Base-by-base conservation (phyloP, 1,284 basidiomycete genomes). In the Tylopilus sp. region DNA sequence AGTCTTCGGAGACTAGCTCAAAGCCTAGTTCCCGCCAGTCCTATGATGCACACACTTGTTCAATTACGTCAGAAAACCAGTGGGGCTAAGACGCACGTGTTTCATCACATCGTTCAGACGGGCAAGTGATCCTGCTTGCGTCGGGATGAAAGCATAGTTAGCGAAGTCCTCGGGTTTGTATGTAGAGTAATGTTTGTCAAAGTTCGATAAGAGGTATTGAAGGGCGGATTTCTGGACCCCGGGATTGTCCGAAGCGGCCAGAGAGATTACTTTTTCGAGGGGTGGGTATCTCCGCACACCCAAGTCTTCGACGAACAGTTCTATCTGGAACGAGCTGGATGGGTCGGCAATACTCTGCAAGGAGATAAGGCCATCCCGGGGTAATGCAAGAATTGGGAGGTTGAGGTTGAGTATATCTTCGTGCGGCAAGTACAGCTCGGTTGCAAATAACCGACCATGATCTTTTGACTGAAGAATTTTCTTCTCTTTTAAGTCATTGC, bases 21-120 rank as follows among this genome's bases (percentile, higher is more conserved):
- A 78, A 76, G 6, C 76, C 73, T 19, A 75, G 49, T 13, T 60
- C 56, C 41, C 59, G 67, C 76, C 74, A 78, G 5, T 58, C 19
- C 3, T 61, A 9, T 9, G 65, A 70, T 24, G 29, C 59, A 38
- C 74, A 67, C 12, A 77, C 76, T 76, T 74, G 38, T 19, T 26
- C 22, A 38, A 1, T 49, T 33, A 62, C 10, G 26, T 68, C 29
- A 63, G n/a, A 3, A 6, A 56, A 10, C 52, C 12, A 9, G 36
- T 10, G 4, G 7, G 12, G 16, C 47, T 15, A 15, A 26, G 18
- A 38, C 18, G 29, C 15, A 38, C 41, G 51, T 3, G 9, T 62
- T 19, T 19, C 13, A 5, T 59, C 33, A 70, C 69, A 67, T 72
- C 56, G 60, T 68, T 41, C 41, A 60, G 22, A 65, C 62, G 6